Conservation (phyloP, 2,329 filamentous ascomycete genomes). For the Beauveria varroae region DNA sequence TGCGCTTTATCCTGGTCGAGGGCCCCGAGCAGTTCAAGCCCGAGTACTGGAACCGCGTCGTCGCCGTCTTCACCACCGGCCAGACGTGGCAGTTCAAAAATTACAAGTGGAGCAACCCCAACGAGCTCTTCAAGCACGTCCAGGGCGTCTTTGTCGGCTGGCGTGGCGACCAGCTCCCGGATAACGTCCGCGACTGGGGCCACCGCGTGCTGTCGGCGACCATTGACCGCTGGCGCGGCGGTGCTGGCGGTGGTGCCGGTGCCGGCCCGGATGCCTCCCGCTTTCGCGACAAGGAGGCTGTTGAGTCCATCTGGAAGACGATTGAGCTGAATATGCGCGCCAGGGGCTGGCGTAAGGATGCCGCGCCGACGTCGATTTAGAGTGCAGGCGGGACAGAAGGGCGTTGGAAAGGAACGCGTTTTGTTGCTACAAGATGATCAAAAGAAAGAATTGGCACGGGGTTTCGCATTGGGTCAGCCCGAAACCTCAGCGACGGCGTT, state of each 20-base stretch:
- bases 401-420: too few relatives aligned
- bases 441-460: not conserved
- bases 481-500: constrained; percentile 11
- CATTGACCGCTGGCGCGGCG: constrained; percentile 74
- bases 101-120: constrained; percentile 89
- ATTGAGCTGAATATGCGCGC: constrained; percentile 83
- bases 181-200: constrained; percentile 76
- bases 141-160: constrained; percentile 86
- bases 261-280: constrained; percentile 43
- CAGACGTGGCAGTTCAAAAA: constrained; percentile 98
- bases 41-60: constrained; percentile 93
- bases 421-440: not conserved
- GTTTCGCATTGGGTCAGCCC: constrained; percentile 4
- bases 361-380: constrained; percentile 49
- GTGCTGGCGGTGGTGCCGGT: constrained; percentile 15
- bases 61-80: constrained; percentile 94
- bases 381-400: not conserved
- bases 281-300: constrained; percentile 87
- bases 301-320: constrained; percentile 84
- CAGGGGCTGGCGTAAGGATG: constrained; percentile 74
- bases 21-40: constrained; percentile 92
- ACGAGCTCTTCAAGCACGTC: constrained; percentile 83
- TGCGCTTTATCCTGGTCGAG: constrained; percentile 94
- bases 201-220: constrained; percentile 70
- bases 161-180: constrained; percentile 73